phyloP scores from a whole-genome alignment of 371 early-diverging fungal genomes.

The Funneliformis caledonium region DNA sequence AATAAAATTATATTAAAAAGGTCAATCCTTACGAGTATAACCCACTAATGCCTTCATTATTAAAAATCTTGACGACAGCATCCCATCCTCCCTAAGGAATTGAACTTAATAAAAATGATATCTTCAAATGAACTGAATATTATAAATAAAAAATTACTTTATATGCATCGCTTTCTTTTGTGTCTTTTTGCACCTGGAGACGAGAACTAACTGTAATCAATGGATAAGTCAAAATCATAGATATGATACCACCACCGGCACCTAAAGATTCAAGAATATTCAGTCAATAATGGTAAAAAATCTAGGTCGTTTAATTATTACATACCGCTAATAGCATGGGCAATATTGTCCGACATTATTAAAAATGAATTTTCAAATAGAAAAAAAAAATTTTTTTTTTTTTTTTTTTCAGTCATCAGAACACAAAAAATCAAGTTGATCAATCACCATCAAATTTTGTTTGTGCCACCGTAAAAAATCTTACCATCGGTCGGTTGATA shows the following conservation, averaged over 20 bases:
- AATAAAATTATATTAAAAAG: not conserved
- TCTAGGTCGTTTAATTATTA: not conserved
- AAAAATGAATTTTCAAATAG: not conserved
- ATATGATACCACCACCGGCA: conserved; percentile 94
- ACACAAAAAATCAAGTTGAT: too few relatives aligned
- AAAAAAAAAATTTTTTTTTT: not conserved
- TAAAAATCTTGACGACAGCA: conserved; percentile 84
- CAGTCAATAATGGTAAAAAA: not conserved
- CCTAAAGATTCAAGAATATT: conserved; percentile 55
- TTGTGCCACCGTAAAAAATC: too few relatives aligned
- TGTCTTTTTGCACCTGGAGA: conserved; percentile 84
- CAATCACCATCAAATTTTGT: too few relatives aligned
- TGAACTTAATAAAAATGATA: not conserved
- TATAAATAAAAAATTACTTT: conserved; percentile 50
- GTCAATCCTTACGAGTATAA: conserved; percentile 80
- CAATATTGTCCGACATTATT: conserved; percentile 42
- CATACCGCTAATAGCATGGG: conserved; percentile 43
- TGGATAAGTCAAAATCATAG: conserved; percentile 95
- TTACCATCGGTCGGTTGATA: too few relatives aligned
- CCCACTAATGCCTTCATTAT: conserved; percentile 87
- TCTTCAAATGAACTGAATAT: conserved; percentile 51
- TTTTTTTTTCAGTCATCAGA: too few relatives aligned
- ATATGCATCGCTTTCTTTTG: conserved; percentile 64
- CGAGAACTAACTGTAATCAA: conserved; percentile 90
- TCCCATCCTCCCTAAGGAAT: conserved; percentile 65